phyloP scores from a whole-genome alignment of 2,329 filamentous ascomycete species.

The Colletotrichum sansevieriae region DNA sequence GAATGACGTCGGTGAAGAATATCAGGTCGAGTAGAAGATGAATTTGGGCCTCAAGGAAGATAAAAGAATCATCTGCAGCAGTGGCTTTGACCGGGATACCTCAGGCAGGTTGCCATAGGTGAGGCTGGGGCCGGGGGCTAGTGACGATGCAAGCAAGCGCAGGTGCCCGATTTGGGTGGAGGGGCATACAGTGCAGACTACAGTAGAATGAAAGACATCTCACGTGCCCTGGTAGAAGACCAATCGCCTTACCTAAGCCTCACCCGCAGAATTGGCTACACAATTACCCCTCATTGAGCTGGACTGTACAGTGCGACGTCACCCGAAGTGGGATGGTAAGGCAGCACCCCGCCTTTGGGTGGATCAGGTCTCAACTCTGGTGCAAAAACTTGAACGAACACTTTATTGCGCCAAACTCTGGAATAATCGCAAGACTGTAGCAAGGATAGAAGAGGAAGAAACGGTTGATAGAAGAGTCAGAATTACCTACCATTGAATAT shows the following conservation, averaged over 20 bases:
- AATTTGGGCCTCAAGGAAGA: neutral
- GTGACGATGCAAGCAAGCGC: constrained; percentile 24
- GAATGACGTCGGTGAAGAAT: neutral
- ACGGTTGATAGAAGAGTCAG: neutral
- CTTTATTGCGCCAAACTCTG: neutral
- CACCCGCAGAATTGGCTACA: neutral
- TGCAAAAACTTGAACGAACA: constrained; percentile 16
- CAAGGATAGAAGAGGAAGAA: neutral
- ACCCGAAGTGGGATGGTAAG: constrained; percentile 12
- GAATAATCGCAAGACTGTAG: neutral
- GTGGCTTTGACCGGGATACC: constrained; percentile 23
- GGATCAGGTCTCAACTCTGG: constrained; percentile 25
- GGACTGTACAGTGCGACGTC: constrained; percentile 28
- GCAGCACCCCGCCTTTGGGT: constrained; percentile 30
- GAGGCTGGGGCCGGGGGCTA: constrained; percentile 5
- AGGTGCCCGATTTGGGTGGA: constrained; percentile 26
- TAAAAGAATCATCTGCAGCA: constrained; percentile 4
- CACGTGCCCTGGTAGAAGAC: constrained; percentile 17
- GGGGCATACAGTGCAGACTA: constrained; percentile 2
- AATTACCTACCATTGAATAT: neutral
- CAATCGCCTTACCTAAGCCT: neutral
- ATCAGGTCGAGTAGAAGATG: neutral
- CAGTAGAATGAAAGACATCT: neutral
- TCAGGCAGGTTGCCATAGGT: constrained; percentile 35
- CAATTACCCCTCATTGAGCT: constrained; percentile 30